These are phyloP conservation scores for Hemileia vastatrix DNA, from an alignment of 1,284 basidiomycete genomes.

Conservation along the genomic window DNA sequence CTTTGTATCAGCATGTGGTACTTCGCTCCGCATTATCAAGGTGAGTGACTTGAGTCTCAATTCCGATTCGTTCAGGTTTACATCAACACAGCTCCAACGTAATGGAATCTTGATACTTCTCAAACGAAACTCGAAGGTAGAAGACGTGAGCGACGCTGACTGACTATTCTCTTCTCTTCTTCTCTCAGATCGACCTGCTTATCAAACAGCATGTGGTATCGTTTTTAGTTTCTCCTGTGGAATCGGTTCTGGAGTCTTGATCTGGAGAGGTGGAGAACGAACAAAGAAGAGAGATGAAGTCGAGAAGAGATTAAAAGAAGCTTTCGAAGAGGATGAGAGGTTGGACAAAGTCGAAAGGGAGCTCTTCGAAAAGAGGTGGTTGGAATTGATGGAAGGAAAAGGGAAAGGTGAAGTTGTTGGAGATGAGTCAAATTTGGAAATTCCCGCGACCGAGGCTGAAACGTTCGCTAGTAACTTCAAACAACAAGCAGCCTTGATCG, in stretches of 20 bases:
- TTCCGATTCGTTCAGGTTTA: background rate
- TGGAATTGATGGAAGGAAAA: background rate
- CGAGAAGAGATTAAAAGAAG: slow-evolving; percentile 58
- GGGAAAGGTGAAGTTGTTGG: background rate
- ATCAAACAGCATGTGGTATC: slow-evolving; percentile 59
- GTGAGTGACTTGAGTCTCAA: background rate
- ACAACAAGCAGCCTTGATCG: background rate
- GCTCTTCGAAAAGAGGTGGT: background rate
- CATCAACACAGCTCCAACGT: background rate
- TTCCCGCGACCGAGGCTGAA: background rate
- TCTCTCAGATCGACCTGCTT: slow-evolving; percentile 45
- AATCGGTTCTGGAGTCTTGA: slow-evolving; percentile 65
- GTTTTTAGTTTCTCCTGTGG: slow-evolving; percentile 68
- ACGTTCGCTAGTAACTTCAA: background rate
- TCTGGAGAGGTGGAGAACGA: slow-evolving; percentile 64
- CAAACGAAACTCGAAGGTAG: background rate
- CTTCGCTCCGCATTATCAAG: no score
- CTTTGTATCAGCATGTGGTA: slow-evolving; percentile 10
- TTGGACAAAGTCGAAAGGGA: background rate
- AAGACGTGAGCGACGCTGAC: slow-evolving; percentile 18
- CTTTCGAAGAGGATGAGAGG: slow-evolving; percentile 55
- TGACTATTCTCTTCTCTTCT: background rate
- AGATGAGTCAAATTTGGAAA: no score
- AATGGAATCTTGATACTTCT: no score
- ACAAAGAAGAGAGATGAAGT: slow-evolving; percentile 70